Base-by-base conservation (phyloP, 371 early-diverging fungal genomes). In the Syncephalastrum monosporum region DNA sequence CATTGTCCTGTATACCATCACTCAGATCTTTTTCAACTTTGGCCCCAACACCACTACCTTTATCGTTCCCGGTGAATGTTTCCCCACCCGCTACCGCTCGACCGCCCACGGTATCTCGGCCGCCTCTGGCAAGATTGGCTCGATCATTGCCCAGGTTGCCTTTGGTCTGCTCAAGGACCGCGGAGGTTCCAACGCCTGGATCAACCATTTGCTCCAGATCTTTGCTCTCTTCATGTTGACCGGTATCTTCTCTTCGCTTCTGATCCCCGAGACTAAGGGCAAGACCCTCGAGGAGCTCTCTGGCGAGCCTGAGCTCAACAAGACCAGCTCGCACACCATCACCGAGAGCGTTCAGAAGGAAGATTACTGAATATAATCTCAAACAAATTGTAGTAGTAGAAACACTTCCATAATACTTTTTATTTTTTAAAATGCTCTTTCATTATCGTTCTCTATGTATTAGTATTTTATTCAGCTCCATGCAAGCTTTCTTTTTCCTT, bases 41-140 rank as follows among this genome's bases (percentile, higher is more conserved):
- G 93, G 75, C 47, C 92, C 95, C 59, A 94, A 94, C 75, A 64
- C 90, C 5, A 94, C 95, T 41, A 92, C 93, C 48, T 94, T 61
- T 19, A 54, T 54, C n/a, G 77, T 91, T 50, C 93, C 95, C 52
- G 88, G 90, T 60, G 95, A 95, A 76, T 80, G 83, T 50, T 94
- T 88, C 82, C 93, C 95, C 14, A 94, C 95, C 27, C 87, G 90
- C 29, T 89, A 86, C 75, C 81, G 93, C 29, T 87, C 92, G 0
- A 89, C 92, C 7, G 86, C 89, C 50, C 94, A 94, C 67, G 95
- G 95, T 70, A 90, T 93, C 68, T 90, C 92, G 47, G 93, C 94
- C 21, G 94, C 92, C 24, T 71, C 82, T 53, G 94, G 94, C 46
- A 95, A 95, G 73, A 54, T 88, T 21, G 94, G 94, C 42, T 92